Evolutionary conservation across 208 protist genomes (phyloP).

Genomic region (Acanthamoeba royreba): DNA sequence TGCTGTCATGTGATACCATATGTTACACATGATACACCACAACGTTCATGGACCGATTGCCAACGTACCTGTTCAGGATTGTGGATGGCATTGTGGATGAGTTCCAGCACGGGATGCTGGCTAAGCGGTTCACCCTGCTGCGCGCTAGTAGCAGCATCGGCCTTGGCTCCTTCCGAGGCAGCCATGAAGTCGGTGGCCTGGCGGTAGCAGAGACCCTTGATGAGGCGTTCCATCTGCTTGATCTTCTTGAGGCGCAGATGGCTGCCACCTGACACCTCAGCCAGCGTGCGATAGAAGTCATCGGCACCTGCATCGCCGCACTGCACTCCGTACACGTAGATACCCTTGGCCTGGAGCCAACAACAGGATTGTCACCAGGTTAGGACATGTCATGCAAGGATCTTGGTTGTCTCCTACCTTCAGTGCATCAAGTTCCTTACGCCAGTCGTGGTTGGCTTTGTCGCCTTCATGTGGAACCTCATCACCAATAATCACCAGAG

Average conservation of each 20-base stretch:
- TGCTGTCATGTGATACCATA: not conserved
- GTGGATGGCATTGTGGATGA: constrained; percentile 46
- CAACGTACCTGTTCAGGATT: not conserved
- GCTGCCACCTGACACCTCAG: not conserved
- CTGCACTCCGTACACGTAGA: constrained; percentile 47
- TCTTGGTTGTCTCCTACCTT: no score
- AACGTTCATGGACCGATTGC: no score
- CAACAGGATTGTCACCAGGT: no score
- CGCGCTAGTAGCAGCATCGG: no score
- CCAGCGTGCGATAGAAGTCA: constrained; percentile 11
- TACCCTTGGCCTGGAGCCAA: constrained; percentile 7
- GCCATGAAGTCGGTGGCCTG: constrained; percentile 38
- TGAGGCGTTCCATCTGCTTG: constrained; percentile 49
- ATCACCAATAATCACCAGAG: constrained; percentile 39
- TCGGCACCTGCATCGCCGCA: not conserved
- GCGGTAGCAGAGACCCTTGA: constrained; percentile 41
- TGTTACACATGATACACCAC: no score
- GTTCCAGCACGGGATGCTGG: not conserved
- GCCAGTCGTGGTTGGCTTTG: not conserved
- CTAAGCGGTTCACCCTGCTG: constrained; percentile 12
- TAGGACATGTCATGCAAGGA: no score
- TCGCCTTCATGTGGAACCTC: not conserved
- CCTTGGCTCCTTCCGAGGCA: not conserved
- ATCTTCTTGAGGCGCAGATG: constrained; percentile 18
- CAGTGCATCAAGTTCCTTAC: not conserved